A percentile compares a stretch with the other conserved stretches of the same genome.
Evolutionary conservation across 2,329 filamentous ascomycete species (phyloP).

Genomic region (Coniochaeta hoffmannii): DNA sequence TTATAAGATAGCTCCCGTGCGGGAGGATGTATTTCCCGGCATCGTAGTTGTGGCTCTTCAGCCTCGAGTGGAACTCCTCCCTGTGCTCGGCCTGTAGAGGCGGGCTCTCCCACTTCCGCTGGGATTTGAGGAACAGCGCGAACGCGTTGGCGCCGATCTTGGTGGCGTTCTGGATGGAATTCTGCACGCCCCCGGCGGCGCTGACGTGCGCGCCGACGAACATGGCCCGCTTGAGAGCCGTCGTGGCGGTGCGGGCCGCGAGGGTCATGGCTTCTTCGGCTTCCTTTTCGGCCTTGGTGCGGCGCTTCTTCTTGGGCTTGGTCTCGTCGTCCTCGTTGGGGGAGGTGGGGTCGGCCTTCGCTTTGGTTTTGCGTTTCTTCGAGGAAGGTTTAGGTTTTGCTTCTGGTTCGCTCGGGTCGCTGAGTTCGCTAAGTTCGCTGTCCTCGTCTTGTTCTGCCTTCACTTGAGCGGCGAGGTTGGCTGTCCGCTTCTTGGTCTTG

Average conservation of each 20-base stretch:
- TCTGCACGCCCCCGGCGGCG: slow-evolving; percentile 85
- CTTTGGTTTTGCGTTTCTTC: slow-evolving; percentile 16
- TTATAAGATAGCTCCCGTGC: slow-evolving; percentile 94
- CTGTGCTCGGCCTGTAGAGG: slow-evolving; percentile 62
- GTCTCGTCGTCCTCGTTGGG: slow-evolving; percentile 21
- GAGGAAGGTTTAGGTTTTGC: neutral
- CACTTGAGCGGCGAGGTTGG: neutral
- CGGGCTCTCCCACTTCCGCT: slow-evolving; percentile 89
- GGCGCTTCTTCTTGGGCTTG: slow-evolving; percentile 12
- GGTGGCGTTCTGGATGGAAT: slow-evolving; percentile 69
- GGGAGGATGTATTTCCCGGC: slow-evolving; percentile 70
- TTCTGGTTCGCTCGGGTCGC: neutral
- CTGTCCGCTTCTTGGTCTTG: neutral
- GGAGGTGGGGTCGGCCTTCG: slow-evolving; percentile 28
- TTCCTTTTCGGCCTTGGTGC: slow-evolving; percentile 27
- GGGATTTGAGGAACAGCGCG: slow-evolving; percentile 91
- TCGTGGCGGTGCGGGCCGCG: slow-evolving; percentile 56
- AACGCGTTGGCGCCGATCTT: slow-evolving; percentile 89
- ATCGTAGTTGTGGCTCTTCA: slow-evolving; percentile 64
- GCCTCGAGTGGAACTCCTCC: slow-evolving; percentile 61
- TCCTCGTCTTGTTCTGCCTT: neutral
- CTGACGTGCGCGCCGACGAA: slow-evolving; percentile 91
- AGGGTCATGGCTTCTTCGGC: slow-evolving; percentile 49
- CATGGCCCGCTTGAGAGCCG: slow-evolving; percentile 60
- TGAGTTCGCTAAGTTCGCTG: neutral